These are phyloP conservation scores for Vickermania ingenoplastis DNA, from an alignment of 208 protist genomes.

Conservation along the genomic window DNA sequence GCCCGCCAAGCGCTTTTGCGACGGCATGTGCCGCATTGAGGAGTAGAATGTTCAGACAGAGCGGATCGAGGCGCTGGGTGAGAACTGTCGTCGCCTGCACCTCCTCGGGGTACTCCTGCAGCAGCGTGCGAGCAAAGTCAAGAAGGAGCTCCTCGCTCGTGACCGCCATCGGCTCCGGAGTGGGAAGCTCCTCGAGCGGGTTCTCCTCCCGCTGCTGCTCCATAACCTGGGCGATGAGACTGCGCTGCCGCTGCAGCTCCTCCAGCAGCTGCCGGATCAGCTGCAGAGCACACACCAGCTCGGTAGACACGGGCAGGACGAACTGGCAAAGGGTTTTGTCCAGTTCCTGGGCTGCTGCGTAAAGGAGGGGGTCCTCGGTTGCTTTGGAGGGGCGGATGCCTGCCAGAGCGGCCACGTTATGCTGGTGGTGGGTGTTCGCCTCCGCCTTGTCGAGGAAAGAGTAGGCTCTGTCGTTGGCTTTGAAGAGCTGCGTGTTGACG, in stretches of 20 bases:
- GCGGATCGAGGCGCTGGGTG: neutral
- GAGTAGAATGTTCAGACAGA: neutral
- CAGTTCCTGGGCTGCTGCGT: constrained; percentile 24
- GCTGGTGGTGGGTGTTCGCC: neutral
- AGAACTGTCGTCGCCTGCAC: neutral
- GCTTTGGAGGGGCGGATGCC: neutral
- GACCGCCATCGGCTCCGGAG: too few relatives aligned
- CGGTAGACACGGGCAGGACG: constrained; percentile 51
- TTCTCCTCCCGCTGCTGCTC: constrained; percentile 9
- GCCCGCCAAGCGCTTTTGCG: neutral
- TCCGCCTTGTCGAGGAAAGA: neutral
- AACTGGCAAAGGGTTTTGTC: constrained; percentile 27
- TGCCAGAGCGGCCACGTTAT: neutral
- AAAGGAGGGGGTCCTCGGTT: neutral
- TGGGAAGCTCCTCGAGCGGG: neutral
- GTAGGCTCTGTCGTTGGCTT: neutral
- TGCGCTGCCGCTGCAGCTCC: constrained; percentile 36
- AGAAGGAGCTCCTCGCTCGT: neutral
- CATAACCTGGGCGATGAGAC: constrained; percentile 31
- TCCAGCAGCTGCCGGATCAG: constrained; percentile 27
- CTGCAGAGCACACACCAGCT: constrained; percentile 32
- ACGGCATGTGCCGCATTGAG: neutral
- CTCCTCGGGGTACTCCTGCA: neutral
- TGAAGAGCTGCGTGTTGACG: neutral
- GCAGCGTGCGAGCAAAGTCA: neutral